Evolutionary conservation across 2,329 filamentous ascomycete genomes (phyloP).

Genomic region (Pezicula radicicola): DNA sequence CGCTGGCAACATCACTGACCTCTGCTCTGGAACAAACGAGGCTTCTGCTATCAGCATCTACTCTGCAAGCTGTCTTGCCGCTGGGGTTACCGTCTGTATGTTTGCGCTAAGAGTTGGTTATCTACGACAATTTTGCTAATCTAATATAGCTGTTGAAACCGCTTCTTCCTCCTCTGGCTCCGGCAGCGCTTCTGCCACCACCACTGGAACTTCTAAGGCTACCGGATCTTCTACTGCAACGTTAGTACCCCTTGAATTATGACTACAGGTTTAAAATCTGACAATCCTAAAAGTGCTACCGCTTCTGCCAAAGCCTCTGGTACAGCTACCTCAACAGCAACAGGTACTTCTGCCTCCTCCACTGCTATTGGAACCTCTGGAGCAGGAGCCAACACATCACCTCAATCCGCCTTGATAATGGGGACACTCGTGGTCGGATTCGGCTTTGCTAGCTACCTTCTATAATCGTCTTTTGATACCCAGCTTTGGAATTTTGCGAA

Average conservation of each 20-base stretch:
- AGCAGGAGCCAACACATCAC: not conserved
- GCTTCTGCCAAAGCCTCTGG: not conserved
- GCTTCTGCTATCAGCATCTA: constrained; percentile 14
- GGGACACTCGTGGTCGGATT: not conserved
- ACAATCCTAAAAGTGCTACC: not conserved
- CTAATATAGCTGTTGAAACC: constrained; percentile 8
- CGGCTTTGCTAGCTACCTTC: not conserved
- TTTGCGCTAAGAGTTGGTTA: not conserved
- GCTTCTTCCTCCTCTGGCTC: constrained; percentile 10
- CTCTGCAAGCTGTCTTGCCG: constrained; percentile 14
- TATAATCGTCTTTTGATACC: not conserved
- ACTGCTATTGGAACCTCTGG: not conserved
- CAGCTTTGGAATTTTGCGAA: not conserved
- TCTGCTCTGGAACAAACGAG: constrained; percentile 10
- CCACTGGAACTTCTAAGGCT: constrained; percentile 9
- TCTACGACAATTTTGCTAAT: constrained; percentile 1
- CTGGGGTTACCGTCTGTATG: constrained; percentile 16
- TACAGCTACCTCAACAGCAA: not conserved
- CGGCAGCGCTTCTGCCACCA: constrained; percentile 9
- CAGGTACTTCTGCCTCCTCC: not conserved
- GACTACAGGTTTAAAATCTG: not conserved
- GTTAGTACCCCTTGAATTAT: not conserved
- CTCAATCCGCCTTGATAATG: constrained; percentile 1
- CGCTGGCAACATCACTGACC: constrained; percentile 12
- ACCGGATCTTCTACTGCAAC: constrained; percentile 4